A percentile compares a stretch with the other conserved stretches of the same genome.
These are phyloP conservation scores for Xerocomellus amylosporus DNA, from an alignment of 768 basidiomycete genomes.

Conservation along the genomic window DNA sequence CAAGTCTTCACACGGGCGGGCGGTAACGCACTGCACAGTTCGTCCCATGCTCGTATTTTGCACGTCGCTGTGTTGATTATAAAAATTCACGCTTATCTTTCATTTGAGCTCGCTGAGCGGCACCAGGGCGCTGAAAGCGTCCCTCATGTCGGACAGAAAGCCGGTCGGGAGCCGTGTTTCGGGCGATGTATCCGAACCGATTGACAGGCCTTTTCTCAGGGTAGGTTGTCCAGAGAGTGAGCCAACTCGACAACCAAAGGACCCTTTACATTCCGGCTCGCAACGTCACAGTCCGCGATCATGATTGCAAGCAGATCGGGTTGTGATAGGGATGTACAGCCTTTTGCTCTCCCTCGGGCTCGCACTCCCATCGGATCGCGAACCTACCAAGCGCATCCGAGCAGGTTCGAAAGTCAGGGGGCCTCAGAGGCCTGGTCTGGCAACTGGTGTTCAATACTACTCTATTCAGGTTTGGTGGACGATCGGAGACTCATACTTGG, in stretches of 20 bases:
- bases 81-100: background rate
- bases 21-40: background rate
- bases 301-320: background rate
- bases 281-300: conserved; percentile 4
- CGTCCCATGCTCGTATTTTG: background rate
- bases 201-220: conserved; percentile 4
- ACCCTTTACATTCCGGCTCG: background rate
- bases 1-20: conserved; percentile 1
- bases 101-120: background rate
- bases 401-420: background rate
- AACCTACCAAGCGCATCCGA: background rate
- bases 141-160: background rate
- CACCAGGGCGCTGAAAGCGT: background rate
- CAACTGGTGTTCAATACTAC: background rate
- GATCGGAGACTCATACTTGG: background rate
- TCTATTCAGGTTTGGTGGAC: background rate
- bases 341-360: background rate
- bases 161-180: background rate
- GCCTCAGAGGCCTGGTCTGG: background rate
- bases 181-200: background rate
- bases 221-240: background rate
- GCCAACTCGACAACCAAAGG: background rate
- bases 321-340: background rate
- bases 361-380: background rate
- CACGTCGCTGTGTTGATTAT: background rate